These are phyloP conservation scores for Colletotrichum cereale DNA, from an alignment of 2,329 filamentous ascomycete species.

Conservation along the genomic window DNA sequence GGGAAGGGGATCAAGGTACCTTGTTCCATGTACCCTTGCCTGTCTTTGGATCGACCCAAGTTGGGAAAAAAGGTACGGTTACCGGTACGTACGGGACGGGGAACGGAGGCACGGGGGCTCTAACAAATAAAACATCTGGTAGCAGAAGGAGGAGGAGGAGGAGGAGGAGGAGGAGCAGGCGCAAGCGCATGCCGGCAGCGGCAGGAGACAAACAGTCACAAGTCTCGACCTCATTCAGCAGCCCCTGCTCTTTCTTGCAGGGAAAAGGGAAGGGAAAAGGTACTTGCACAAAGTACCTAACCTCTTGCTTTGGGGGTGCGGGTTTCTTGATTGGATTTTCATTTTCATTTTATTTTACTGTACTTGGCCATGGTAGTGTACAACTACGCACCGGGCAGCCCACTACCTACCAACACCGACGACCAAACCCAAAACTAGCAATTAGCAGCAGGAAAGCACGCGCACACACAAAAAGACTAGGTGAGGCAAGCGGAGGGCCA, in stretches of 20 bases:
- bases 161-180: neutral
- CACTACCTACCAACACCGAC: neutral
- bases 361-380: no score
- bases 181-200: neutral
- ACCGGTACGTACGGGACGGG: neutral
- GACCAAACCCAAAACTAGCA: neutral
- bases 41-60: neutral
- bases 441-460: neutral
- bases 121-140: conserved; percentile 17
- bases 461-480: neutral
- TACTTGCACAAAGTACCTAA: conserved; percentile 1
- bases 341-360: neutral
- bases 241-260: neutral
- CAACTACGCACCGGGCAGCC: neutral
- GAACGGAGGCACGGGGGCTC: neutral
- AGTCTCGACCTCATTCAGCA: neutral
- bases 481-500: neutral
- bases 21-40: conserved; percentile 20
- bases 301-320: neutral
- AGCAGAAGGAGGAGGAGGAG: neutral
- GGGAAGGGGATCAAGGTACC: conserved; percentile 19
- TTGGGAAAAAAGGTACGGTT: conserved; percentile 5
- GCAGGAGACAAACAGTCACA: conserved; percentile 1
- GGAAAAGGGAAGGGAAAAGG: neutral
- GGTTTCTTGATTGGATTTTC: neutral